Evolutionary conservation across 78 protist genomes (phyloP).

Genomic region (Emiliania huxleyi): DNA sequence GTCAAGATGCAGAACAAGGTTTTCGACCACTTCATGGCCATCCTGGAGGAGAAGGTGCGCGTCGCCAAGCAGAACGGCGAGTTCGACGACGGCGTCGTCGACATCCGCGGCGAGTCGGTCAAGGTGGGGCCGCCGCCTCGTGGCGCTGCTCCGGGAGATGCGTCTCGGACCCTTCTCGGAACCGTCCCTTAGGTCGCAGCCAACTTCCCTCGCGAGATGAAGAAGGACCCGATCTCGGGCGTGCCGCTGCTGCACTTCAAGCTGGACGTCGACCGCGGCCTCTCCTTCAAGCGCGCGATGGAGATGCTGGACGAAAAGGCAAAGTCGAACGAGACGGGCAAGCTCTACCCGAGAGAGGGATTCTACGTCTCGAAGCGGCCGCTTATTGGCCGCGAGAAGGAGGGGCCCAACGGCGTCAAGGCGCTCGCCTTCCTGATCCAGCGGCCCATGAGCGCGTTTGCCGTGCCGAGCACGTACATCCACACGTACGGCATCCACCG

Average conservation of each 20-base stretch:
- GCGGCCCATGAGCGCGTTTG: not conserved
- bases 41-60: not conserved
- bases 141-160: not conserved
- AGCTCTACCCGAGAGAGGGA: not conserved
- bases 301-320: not conserved
- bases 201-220: not conserved
- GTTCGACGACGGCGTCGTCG: constrained; percentile 19
- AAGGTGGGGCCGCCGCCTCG: not conserved
- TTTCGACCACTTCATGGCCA: not conserved
- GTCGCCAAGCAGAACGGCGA: not conserved
- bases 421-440: not conserved
- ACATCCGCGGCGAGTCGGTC: not conserved
- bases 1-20: not conserved
- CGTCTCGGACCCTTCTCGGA: too few species aligned
- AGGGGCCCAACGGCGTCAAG: not conserved
- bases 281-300: not conserved
- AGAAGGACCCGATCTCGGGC: not conserved
- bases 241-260: not conserved
- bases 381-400: not conserved
- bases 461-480: not conserved
- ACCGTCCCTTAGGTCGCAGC: not conserved
- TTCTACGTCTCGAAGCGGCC: not conserved
- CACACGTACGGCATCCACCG: not conserved
- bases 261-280: not conserved
- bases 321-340: not conserved